Evolutionary conservation across 768 basidiomycete species (phyloP).

Genomic region (Psilocybe cyanescens): DNA sequence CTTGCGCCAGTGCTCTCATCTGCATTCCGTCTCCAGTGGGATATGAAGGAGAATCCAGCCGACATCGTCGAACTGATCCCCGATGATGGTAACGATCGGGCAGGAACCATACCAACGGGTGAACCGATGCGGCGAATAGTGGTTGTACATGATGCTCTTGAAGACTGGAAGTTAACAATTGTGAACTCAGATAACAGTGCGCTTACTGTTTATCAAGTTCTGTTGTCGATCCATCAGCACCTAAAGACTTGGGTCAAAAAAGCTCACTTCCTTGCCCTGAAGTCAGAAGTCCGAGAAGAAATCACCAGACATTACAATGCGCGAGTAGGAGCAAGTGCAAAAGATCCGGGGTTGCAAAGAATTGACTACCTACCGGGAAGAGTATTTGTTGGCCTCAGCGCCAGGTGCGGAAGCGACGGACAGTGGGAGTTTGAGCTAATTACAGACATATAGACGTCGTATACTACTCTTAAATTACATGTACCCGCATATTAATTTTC

Average conservation of each 20-base stretch:
- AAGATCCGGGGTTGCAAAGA: not conserved
- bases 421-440: not conserved
- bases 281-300: not conserved
- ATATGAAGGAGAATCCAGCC: slow-evolving; percentile 3
- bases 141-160: not conserved
- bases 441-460: too few species aligned
- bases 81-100: not conserved
- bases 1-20: not conserved
- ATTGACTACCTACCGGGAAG: slow-evolving; percentile 5
- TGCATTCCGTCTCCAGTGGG: not conserved
- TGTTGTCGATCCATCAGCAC: not conserved
- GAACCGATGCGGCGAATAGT: not conserved
- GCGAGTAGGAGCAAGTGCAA: not conserved
- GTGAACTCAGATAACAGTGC: not conserved
- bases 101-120: not conserved
- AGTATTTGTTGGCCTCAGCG: not conserved
- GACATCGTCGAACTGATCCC: not conserved
- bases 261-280: not conserved
- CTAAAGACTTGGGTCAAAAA: not conserved
- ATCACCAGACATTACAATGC: not conserved
- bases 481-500: too few species aligned
- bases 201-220: slow-evolving; percentile 6
- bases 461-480: too few species aligned
- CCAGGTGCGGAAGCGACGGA: not conserved
- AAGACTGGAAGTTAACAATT: slow-evolving; percentile 1